Percentiles rank a stretch among this genome's conserved stretches.
phyloP scores from a whole-genome alignment of 768 basidiomycete genomes.

The Lentinus tigrinus region DNA sequence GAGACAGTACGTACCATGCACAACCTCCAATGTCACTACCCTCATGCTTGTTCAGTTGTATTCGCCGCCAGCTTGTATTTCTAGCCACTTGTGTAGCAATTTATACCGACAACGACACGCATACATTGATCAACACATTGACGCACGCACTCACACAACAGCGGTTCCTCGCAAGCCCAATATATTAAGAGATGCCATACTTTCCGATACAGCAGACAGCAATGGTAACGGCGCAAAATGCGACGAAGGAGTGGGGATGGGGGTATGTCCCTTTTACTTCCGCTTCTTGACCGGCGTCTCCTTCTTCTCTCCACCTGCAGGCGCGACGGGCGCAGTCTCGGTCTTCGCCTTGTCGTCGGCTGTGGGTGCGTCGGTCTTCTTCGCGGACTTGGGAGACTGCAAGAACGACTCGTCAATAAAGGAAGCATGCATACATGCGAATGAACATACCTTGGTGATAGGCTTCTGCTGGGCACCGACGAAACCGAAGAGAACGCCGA shows the following conservation, averaged over 20 bases:
- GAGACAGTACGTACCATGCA: slow-evolving; percentile 75
- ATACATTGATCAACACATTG: too few species aligned
- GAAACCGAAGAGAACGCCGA: slow-evolving; percentile 77
- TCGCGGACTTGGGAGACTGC: slow-evolving; percentile 48
- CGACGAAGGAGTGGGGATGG: background rate
- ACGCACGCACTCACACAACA: background rate
- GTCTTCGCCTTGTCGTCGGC: slow-evolving; percentile 66
- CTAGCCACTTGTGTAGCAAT: slow-evolving; percentile 34
- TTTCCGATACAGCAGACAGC: slow-evolving; percentile 17
- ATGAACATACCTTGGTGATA: slow-evolving; percentile 55
- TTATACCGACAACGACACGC: background rate
- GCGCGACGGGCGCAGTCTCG: slow-evolving; percentile 63
- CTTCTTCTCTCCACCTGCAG: slow-evolving; percentile 74
- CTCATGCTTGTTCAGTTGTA: slow-evolving; percentile 51
- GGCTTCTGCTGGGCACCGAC: slow-evolving; percentile 74
- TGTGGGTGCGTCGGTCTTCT: slow-evolving; percentile 72
- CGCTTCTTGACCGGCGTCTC: slow-evolving; percentile 75
- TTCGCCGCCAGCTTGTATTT: slow-evolving; percentile 89
- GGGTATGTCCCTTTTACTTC: slow-evolving; percentile 39
- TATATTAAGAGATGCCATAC: slow-evolving; percentile 21
- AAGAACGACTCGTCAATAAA: slow-evolving; percentile 3
- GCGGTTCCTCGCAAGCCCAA: slow-evolving; percentile 21
- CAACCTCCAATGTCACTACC: background rate
- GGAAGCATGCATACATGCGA: background rate
- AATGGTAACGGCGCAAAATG: slow-evolving; percentile 13